These are phyloP conservation scores for Xylariaceae sp. DNA, from an alignment of 2,329 filamentous ascomycete genomes.

Conservation along the genomic window DNA sequence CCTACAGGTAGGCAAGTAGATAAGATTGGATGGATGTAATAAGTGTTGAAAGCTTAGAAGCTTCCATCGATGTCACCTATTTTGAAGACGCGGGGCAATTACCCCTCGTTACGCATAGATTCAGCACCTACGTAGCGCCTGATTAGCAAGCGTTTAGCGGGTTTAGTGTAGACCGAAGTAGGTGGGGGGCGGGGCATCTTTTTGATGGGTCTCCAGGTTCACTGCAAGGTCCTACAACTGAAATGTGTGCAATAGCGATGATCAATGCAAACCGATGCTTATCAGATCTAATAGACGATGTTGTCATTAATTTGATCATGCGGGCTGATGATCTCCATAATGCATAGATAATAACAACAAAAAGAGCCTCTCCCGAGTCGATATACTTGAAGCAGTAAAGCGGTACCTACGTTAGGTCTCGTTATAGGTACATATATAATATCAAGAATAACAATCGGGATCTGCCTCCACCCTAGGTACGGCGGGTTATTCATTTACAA, in stretches of 20 bases:
- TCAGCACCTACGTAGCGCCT: not conserved
- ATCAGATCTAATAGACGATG: not conserved
- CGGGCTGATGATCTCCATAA: not conserved
- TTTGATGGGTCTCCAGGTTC: slow-evolving; percentile 13
- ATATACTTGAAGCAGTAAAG: not conserved
- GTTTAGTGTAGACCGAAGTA: not conserved
- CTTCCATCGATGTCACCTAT: too few species aligned
- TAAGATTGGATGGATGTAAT: not conserved
- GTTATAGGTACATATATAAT: too few species aligned
- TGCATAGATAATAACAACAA: not conserved
- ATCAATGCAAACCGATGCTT: slow-evolving; percentile 8
- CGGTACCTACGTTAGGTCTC: too few species aligned
- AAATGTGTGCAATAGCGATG: slow-evolving; percentile 13
- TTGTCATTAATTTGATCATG: not conserved
- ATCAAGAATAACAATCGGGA: too few species aligned
- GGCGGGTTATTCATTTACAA: too few species aligned
- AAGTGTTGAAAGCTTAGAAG: too few species aligned
- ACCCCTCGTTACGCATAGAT: too few species aligned
- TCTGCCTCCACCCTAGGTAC: too few species aligned
- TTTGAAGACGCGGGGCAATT: not conserved
- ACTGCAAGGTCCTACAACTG: slow-evolving; percentile 6
- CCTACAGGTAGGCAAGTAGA: too few species aligned
- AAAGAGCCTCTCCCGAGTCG: not conserved
- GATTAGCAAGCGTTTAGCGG: not conserved
- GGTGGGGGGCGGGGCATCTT: slow-evolving; percentile 23